A percentile compares a stretch with the other conserved stretches of the same genome.
These are phyloP conservation scores for Claviceps quebecensis DNA, from an alignment of 2,329 filamentous ascomycete species.

Conservation along the genomic window DNA sequence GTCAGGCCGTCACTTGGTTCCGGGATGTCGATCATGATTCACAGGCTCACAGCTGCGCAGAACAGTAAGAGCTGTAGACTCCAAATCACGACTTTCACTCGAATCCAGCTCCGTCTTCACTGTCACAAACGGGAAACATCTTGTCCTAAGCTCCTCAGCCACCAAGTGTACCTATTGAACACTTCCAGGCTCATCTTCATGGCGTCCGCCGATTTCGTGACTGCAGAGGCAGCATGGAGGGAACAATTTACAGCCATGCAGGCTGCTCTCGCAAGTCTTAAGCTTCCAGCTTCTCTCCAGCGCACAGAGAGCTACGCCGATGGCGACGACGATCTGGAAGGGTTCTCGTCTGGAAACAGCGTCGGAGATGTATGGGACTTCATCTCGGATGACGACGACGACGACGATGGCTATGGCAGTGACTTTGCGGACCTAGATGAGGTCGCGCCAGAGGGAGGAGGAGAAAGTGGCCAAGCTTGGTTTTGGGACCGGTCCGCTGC, in stretches of 20 bases:
- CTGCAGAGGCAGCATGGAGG: constrained; percentile 57
- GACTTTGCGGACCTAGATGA: constrained; percentile 45
- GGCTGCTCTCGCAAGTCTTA: constrained; percentile 62
- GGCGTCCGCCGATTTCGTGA: constrained; percentile 21
- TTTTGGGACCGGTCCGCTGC: constrained; percentile 51
- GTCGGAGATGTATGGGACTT: constrained; percentile 88
- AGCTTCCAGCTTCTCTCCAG: constrained; percentile 30
- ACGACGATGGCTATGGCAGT: constrained; percentile 50
- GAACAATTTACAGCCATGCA: constrained; percentile 77
- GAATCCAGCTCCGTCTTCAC: neutral
- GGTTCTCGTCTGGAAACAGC: constrained; percentile 42
- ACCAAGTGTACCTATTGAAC: neutral
- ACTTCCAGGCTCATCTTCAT: constrained; percentile 10
- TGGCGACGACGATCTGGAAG: constrained; percentile 52
- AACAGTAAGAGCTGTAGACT: too few relatives aligned
- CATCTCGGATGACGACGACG: constrained; percentile 62
- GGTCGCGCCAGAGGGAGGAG: constrained; percentile 22
- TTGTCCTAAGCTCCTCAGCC: neutral
- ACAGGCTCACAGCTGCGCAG: too few relatives aligned
- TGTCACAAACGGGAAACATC: neutral
- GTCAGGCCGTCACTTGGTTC: too few relatives aligned
- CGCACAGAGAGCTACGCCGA: constrained; percentile 35
- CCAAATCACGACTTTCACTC: too few relatives aligned
- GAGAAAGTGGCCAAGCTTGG: constrained; percentile 48
- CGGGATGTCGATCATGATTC: too few relatives aligned